Percentiles rank a stretch among this genome's conserved stretches.
These are phyloP conservation scores for Caloboletus inedulis DNA, from an alignment of 1,284 basidiomycete species.

Conservation along the genomic window DNA sequence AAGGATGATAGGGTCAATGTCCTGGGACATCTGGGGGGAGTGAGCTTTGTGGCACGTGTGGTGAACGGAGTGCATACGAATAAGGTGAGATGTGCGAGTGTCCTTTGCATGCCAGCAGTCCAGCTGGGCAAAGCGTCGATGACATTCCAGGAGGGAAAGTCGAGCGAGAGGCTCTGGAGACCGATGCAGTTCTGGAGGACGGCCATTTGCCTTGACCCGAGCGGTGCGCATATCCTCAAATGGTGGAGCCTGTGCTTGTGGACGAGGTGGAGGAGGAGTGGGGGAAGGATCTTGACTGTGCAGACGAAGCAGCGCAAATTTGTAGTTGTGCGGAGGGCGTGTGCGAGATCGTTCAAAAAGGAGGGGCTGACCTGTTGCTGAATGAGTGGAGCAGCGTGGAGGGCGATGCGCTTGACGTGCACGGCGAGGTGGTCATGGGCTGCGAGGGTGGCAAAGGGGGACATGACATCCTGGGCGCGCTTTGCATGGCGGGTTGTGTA, in stretches of 20 bases:
- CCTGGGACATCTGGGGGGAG: constrained; percentile 46
- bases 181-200: constrained; percentile 40
- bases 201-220: constrained; percentile 48
- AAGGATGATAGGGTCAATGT: constrained; percentile 51
- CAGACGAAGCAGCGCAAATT: constrained; percentile 59
- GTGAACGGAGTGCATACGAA: constrained; percentile 44
- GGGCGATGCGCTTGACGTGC: constrained; percentile 60
- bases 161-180: constrained; percentile 49
- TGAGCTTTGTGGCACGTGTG: not conserved
- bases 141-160: constrained; percentile 58
- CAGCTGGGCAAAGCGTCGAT: constrained; percentile 57
- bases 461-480: constrained; percentile 46
- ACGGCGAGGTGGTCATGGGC: constrained; percentile 50
- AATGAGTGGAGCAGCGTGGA: constrained; percentile 44
- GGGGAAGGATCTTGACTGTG: constrained; percentile 41
- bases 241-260: constrained; percentile 43
- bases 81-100: constrained; percentile 52
- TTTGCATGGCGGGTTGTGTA: constrained; percentile 56
- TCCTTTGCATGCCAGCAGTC: constrained; percentile 39
- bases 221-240: constrained; percentile 47
- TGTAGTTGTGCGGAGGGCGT: constrained; percentile 45
- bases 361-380: constrained; percentile 37
- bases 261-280: constrained; percentile 47
- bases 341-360: constrained; percentile 52
- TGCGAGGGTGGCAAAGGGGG: constrained; percentile 58